Base-by-base conservation (phyloP, 2,329 filamentous ascomycete genomes). In the Colletotrichum cereale region DNA sequence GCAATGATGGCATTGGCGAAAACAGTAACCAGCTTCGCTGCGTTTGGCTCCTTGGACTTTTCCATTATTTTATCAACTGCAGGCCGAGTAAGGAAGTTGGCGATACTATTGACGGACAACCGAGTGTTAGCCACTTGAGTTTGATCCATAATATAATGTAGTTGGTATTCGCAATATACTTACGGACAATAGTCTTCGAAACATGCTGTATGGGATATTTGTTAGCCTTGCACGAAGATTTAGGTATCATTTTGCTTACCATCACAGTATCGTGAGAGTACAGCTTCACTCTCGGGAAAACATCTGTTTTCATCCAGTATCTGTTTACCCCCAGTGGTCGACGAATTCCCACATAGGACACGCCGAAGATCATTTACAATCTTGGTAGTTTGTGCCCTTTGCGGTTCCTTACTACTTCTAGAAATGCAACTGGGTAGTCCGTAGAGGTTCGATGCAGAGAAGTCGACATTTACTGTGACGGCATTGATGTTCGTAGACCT, bases 171-270 rank as follows among this genome's bases (percentile, higher is more conserved):
- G 26, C 12, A 34, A 26, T 44, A 10, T 7, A 64, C 68, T 63
- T 21, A 71, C 68, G 68, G 68, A 29, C 64, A 71, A 2, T 52
- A 58, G 14, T 71, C 64, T 31, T 68, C 65, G 16, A 71, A 68
- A 6, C 68, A 71, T 12, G 68, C 68, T 71, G 2, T 18, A 6
- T 1, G 26, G 26, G 12, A 14, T 2, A 5, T 38, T 8, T 8
- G 34, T 56, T 26, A 16, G 47, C 11, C 3, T 2, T 10, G n/a
- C 6, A 58, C 6, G 2, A 8, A 1, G 2, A 18, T 0, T 18
- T 34, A 2, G 18, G 10, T 11, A 18, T 2, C 2, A 50, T 16
- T 24, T 5, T 14, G 16, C 63, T 38, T 14, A 68, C 68, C 65
- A 26, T 71, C 68, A 16, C 65, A 67, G 42, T 71, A 71, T 3